phyloP scores from a whole-genome alignment of 2,329 filamentous ascomycete species.

The Geoglossum cookeanum region DNA sequence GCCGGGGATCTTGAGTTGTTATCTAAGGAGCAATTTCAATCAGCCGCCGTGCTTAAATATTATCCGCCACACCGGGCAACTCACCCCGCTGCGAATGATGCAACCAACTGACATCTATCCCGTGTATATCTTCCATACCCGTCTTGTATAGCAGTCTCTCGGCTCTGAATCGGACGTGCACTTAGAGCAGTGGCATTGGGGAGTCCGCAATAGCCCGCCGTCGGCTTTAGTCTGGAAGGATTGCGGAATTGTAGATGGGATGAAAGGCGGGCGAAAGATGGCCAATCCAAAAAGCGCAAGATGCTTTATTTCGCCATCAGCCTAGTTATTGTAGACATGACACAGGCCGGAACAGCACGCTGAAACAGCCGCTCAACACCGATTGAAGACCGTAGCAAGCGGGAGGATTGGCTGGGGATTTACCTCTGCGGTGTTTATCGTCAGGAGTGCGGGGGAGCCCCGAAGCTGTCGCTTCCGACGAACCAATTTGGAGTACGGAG shows the following conservation, averaged over 20 bases:
- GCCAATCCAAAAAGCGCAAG: too few species aligned
- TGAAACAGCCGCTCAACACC: background rate
- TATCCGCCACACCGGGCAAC: constrained; percentile 11
- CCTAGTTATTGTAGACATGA: too few species aligned
- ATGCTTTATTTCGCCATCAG: too few species aligned
- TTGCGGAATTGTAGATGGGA: background rate
- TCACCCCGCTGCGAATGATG: constrained; percentile 68
- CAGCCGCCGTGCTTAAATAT: background rate
- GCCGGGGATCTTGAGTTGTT: background rate
- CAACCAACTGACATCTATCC: constrained; percentile 82
- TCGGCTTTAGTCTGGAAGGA: background rate
- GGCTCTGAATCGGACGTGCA: background rate
- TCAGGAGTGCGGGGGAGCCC: background rate
- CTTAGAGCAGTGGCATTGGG: background rate
- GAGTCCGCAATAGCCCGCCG: background rate
- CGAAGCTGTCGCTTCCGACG: background rate
- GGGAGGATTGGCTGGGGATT: background rate
- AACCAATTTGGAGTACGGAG: background rate
- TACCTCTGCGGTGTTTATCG: too few species aligned
- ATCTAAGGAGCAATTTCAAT: background rate
- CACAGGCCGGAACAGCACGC: background rate
- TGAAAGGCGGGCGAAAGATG: too few species aligned
- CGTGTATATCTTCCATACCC: constrained; percentile 62
- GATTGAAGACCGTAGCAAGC: background rate
- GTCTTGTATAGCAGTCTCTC: background rate